Conservation (phyloP, 2,329 filamentous ascomycete species). For the Aspergillus arachidicola region DNA sequence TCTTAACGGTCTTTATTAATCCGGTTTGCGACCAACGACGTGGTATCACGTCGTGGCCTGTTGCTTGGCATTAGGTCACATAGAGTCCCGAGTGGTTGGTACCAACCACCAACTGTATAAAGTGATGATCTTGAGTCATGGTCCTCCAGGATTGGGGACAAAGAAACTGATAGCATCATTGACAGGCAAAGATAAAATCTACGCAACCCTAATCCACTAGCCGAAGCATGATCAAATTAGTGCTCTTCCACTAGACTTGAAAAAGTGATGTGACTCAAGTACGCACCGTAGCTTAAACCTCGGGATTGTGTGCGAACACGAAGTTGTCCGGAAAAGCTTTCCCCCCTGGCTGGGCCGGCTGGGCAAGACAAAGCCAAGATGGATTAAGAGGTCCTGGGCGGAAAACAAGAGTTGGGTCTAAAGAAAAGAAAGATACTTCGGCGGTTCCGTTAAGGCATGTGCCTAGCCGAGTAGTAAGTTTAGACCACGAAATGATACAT, state of each 20-base stretch:
- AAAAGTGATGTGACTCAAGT: neutral
- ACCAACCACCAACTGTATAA: neutral
- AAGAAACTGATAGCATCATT: neutral
- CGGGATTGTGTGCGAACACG: neutral
- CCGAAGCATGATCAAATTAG: neutral
- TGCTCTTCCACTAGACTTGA: neutral
- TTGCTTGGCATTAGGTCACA: neutral
- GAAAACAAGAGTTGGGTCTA: neutral
- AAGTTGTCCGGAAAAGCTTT: slow-evolving; percentile 2
- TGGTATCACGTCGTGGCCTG: neutral
- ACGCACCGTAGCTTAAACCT: neutral
- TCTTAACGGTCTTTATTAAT: neutral
- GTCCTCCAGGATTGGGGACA: neutral
- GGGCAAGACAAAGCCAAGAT: neutral
- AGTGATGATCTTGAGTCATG: neutral
- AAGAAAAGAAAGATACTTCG: too few relatives aligned
- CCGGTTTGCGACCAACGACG: neutral
- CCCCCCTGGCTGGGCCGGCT: neutral
- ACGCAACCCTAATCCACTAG: neutral
- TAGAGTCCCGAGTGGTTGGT: neutral
- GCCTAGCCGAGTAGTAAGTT: neutral
- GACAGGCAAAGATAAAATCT: neutral
- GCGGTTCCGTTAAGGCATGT: neutral
- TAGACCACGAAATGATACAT: neutral
- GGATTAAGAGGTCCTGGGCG: neutral